Conservation (phyloP, 257 asterid species). For the Penstemon davidsonii region DNA sequence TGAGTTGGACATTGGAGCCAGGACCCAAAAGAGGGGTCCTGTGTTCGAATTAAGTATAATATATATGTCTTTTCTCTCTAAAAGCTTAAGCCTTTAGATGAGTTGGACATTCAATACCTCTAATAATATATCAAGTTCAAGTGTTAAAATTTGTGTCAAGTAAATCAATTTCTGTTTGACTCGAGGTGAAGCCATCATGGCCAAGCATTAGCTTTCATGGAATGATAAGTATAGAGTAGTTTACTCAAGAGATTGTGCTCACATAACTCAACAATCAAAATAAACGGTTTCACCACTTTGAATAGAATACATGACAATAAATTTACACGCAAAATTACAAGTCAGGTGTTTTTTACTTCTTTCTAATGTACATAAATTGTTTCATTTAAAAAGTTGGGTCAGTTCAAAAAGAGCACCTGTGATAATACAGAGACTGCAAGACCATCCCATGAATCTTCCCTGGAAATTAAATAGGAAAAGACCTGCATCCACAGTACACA, state of each 20-base stretch:
- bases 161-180: slow-evolving; percentile 9
- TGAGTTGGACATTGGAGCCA: too few species aligned
- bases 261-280: slow-evolving; percentile 11
- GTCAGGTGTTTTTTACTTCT: slow-evolving; percentile 16
- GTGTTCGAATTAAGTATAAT: too few species aligned
- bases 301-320: neutral
- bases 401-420: slow-evolving; percentile 52
- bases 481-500: slow-evolving; percentile 55
- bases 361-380: slow-evolving; percentile 6
- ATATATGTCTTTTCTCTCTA: too few species aligned
- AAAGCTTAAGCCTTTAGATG: too few species aligned
- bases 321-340: slow-evolving; percentile 14
- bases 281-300: slow-evolving; percentile 10
- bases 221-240: slow-evolving; percentile 11
- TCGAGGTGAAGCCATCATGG: slow-evolving; percentile 11
- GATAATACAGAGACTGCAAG: slow-evolving; percentile 63
- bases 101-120: too few species aligned
- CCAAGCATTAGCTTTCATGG: neutral
- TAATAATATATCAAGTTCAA: neutral
- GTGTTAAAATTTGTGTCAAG: neutral
- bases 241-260: slow-evolving; percentile 25
- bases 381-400: slow-evolving; percentile 22
- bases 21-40: too few species aligned
- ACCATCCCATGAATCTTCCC: slow-evolving; percentile 66
- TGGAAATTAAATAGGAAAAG: slow-evolving; percentile 48